Conservation (phyloP, 1,284 basidiomycete species). For the Pterula multifida region DNA sequence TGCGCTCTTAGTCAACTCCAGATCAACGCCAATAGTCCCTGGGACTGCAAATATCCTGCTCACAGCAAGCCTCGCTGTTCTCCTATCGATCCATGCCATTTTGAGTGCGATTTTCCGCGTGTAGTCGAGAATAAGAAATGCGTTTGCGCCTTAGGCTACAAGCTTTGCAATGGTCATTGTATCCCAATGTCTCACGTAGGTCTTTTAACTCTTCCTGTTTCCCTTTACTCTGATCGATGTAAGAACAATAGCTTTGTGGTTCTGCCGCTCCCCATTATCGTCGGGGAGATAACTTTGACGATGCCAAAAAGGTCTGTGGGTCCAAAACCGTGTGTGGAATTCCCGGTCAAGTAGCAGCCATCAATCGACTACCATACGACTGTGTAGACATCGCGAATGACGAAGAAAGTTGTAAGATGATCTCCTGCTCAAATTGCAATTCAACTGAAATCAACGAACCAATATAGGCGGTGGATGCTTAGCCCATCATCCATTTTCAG, state of each 20-base stretch:
- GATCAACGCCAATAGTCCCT: neutral
- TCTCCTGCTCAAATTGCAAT: neutral
- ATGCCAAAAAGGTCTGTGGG: neutral
- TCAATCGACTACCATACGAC: neutral
- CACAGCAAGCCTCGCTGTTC: neutral
- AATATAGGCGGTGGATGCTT: neutral
- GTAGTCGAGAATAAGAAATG: neutral
- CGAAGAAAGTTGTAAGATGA: neutral
- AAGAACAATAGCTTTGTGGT: neutral
- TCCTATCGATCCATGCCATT: neutral
- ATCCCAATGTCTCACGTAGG: neutral
- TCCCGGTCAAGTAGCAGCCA: neutral
- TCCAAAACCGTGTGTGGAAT: slow-evolving; percentile 1
- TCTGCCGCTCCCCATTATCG: slow-evolving; percentile 1
- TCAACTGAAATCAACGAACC: neutral
- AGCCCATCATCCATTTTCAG: neutral
- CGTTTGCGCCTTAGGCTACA: neutral
- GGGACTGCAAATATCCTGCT: neutral
- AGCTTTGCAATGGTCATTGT: neutral
- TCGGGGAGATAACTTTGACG: neutral
- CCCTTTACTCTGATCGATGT: no score
- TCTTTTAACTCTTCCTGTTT: neutral
- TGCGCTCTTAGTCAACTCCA: neutral
- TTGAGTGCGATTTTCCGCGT: neutral
- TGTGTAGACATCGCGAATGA: neutral